Conservation (phyloP, 2,329 filamentous ascomycete species). For the Hymenoscyphus occultus region DNA sequence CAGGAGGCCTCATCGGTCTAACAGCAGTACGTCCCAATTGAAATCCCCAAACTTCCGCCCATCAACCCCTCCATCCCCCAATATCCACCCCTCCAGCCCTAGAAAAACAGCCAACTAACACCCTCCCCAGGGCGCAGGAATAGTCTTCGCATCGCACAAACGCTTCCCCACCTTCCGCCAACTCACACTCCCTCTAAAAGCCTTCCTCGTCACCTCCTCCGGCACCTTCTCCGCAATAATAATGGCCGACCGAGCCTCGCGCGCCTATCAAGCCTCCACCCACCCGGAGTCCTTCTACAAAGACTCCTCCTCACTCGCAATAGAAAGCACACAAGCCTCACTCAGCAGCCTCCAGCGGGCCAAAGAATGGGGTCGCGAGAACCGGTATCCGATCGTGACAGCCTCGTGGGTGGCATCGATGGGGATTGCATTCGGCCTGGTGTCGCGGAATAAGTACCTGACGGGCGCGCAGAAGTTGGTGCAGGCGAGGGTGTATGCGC, state of each 20-base stretch:
- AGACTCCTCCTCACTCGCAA: constrained; percentile 28
- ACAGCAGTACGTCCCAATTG: constrained; percentile 55
- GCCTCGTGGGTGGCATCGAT: constrained; percentile 66
- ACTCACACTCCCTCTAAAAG: constrained; percentile 84
- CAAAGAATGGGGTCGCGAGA: constrained; percentile 67
- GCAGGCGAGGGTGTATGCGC: constrained; percentile 73
- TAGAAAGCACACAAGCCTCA: constrained; percentile 21
- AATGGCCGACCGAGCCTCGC: constrained; percentile 72
- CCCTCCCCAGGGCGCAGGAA: constrained; percentile 41
- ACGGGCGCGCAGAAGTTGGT: constrained; percentile 66
- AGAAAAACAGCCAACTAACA: constrained; percentile 11
- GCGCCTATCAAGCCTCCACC: constrained; percentile 62
- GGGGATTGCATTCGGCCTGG: constrained; percentile 58
- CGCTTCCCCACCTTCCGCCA: constrained; percentile 76
- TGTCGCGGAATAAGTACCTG: constrained; percentile 62
- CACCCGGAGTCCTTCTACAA: constrained; percentile 37
- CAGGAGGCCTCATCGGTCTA: constrained; percentile 70
- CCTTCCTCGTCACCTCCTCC: constrained; percentile 81
- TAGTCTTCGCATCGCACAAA: constrained; percentile 60
- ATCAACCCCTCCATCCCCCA: constrained; percentile 2
- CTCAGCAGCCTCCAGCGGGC: constrained; percentile 58
- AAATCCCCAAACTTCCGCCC: not conserved
- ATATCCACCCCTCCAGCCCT: not conserved
- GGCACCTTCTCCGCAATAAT: constrained; percentile 88
- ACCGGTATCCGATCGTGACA: constrained; percentile 68